Evolutionary conservation across 176 grass and related monocot genomes (phyloP).

Genomic region (sorghum (Sorghum bicolor)): DNA sequence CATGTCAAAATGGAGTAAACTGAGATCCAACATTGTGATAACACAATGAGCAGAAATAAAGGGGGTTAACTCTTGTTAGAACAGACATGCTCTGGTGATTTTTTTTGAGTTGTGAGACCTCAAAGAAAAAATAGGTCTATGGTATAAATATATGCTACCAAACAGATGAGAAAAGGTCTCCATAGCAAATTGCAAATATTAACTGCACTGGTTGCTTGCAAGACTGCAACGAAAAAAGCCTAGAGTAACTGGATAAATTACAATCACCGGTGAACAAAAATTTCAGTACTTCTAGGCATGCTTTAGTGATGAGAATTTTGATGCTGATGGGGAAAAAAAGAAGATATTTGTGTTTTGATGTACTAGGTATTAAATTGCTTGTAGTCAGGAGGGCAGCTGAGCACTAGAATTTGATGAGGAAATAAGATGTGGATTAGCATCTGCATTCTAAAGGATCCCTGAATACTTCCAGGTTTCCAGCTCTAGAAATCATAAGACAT

Average conservation of each 20-base stretch:
- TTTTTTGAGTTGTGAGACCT: constrained; percentile 2
- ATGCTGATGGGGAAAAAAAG: not conserved
- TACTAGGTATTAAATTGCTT: not conserved
- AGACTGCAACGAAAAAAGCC: not conserved
- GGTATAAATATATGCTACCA: not conserved
- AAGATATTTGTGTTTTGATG: not conserved
- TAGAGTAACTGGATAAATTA: not conserved
- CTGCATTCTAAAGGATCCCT: not conserved
- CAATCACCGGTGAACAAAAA: not conserved
- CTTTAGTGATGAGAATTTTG: not conserved
- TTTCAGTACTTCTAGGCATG: not conserved
- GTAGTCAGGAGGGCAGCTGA: not conserved
- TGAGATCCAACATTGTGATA: constrained; percentile 45
- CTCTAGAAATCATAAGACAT: constrained; percentile 35
- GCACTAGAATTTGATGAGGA: not conserved
- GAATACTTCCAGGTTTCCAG: constrained; percentile 20
- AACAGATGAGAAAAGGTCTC: not conserved
- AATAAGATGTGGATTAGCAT: not conserved
- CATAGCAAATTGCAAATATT: not conserved
- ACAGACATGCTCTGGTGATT: not conserved
- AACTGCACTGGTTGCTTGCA: not conserved
- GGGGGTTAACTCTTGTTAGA: not conserved
- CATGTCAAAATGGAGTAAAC: constrained; percentile 31
- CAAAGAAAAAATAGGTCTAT: constrained; percentile 1
- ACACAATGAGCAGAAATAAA: constrained; percentile 27